Conservation (phyloP, 1,284 basidiomycete genomes). For the Malassezia japonica region DNA sequence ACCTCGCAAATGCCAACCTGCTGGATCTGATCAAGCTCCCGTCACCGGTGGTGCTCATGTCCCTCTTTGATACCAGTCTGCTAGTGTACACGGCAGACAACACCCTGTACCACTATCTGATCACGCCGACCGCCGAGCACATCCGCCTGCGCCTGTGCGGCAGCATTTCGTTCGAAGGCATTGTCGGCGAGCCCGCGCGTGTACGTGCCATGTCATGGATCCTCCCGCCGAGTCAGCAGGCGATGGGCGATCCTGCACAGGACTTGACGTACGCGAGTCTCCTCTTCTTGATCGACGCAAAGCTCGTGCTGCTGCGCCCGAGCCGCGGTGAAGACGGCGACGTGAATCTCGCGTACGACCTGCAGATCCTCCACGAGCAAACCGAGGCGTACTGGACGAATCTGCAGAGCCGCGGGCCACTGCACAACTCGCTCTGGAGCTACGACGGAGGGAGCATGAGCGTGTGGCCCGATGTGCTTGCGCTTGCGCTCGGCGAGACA, state of each 20-base stretch:
- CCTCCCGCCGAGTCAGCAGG: slow-evolving; percentile 83
- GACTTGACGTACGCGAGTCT: slow-evolving; percentile 90
- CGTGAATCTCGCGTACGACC: slow-evolving; percentile 90
- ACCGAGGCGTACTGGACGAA: slow-evolving; percentile 99
- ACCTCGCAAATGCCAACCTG: slow-evolving; percentile 74
- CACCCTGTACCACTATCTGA: slow-evolving; percentile 81
- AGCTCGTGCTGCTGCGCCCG: slow-evolving; percentile 67
- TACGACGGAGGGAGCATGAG: slow-evolving; percentile 82
- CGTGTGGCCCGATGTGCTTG: slow-evolving; percentile 88
- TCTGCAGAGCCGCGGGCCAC: slow-evolving; percentile 74
- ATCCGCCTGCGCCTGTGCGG: slow-evolving; percentile 79
- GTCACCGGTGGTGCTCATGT: slow-evolving; percentile 52
- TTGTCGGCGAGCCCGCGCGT: slow-evolving; percentile 71
- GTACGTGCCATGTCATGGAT: slow-evolving; percentile 94
- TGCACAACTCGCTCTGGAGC: slow-evolving; percentile 95
- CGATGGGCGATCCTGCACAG: slow-evolving; percentile 83
- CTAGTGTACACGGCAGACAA: slow-evolving; percentile 96
- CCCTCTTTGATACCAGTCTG: slow-evolving; percentile 89
- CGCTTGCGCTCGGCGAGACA: slow-evolving; percentile 60
- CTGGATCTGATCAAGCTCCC: slow-evolving; percentile 71
- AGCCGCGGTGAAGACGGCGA: slow-evolving; percentile 53
- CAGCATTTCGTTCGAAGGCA: slow-evolving; percentile 85
- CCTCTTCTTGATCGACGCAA: slow-evolving; percentile 88
- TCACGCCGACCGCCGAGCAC: slow-evolving; percentile 70
- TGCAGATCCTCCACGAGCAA: slow-evolving; percentile 88